Evolutionary conservation across 306 rosid species (phyloP).

Genomic region (Pterocarpus santalinus): DNA sequence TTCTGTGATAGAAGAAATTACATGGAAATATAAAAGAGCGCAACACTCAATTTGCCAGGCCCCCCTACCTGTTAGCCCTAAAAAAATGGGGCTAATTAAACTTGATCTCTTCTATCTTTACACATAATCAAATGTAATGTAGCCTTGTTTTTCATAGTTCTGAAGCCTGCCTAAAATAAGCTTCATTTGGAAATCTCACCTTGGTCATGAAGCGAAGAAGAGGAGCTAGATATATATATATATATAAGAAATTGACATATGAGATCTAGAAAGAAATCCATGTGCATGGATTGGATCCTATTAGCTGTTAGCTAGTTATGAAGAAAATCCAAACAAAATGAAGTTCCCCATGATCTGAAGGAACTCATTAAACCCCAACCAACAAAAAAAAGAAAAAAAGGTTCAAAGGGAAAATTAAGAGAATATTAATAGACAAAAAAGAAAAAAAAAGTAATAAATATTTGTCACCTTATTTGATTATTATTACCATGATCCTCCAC

Average conservation of each 20-base stretch:
- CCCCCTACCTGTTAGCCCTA: conserved; percentile 41
- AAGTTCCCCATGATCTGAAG: conserved; percentile 27
- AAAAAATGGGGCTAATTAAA: conserved; percentile 47
- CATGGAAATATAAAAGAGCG: conserved; percentile 17
- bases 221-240: conserved; percentile 19
- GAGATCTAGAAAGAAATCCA: conserved; percentile 39
- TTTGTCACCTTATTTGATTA: not conserved
- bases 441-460: not conserved
- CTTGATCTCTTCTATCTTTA: conserved; percentile 44
- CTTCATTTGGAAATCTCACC: conserved; percentile 58
- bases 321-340: conserved; percentile 49
- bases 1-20: conserved; percentile 47
- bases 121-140: conserved; percentile 29
- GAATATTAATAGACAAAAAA: conserved; percentile 1
- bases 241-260: conserved; percentile 31
- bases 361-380: conserved; percentile 21
- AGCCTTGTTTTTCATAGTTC: conserved; percentile 38
- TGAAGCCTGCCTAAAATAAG: conserved; percentile 66
- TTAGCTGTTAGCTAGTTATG: conserved; percentile 59
- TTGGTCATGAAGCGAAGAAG: conserved; percentile 38
- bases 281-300: conserved; percentile 41
- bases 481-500: conserved; percentile 85
- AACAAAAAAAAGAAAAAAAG: not conserved
- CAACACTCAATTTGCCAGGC: not conserved
- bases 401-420: conserved; percentile 14